These are phyloP conservation scores for Saccharomyces hybrid DNA, from an alignment of 1,139 yeast genomes.

Conservation along the genomic window DNA sequence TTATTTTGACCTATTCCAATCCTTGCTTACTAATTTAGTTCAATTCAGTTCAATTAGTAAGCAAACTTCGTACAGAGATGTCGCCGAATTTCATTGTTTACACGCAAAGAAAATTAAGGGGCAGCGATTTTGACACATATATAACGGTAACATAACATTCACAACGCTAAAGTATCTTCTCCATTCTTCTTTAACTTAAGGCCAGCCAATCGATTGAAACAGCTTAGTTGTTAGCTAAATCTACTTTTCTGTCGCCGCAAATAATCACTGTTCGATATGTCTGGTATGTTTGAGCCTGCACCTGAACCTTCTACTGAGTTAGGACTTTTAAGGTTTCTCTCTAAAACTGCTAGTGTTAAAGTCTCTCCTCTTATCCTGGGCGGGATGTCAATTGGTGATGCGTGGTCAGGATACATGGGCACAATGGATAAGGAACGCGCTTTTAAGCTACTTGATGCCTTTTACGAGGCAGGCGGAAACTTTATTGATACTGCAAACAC, in stretches of 20 bases:
- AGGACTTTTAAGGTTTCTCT: slow-evolving; percentile 14
- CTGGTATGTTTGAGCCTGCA: slow-evolving; percentile 9
- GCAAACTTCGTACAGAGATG: too few species aligned
- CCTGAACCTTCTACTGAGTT: slow-evolving; percentile 15
- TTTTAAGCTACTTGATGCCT: slow-evolving; percentile 20
- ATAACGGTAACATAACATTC: too few species aligned
- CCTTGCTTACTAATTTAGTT: too few species aligned
- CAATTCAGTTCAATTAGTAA: too few species aligned
- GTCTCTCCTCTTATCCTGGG: background rate
- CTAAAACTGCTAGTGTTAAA: background rate
- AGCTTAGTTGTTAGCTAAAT: background rate
- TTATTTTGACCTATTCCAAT: too few species aligned
- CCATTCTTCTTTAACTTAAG: background rate
- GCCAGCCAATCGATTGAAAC: background rate
- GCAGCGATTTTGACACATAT: too few species aligned
- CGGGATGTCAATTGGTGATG: slow-evolving; percentile 15
- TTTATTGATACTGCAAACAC: slow-evolving; percentile 25
- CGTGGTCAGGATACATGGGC: slow-evolving; percentile 18
- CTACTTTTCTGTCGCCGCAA: background rate
- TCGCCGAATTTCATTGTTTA: too few species aligned
- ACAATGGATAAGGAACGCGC: slow-evolving; percentile 15
- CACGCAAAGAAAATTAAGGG: too few species aligned
- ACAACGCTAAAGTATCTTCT: too few species aligned
- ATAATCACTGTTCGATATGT: background rate
- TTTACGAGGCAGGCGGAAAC: slow-evolving; percentile 21